These are phyloP conservation scores for Obelidium mucronatum DNA, from an alignment of 192 early-diverging fungal species.

Conservation along the genomic window DNA sequence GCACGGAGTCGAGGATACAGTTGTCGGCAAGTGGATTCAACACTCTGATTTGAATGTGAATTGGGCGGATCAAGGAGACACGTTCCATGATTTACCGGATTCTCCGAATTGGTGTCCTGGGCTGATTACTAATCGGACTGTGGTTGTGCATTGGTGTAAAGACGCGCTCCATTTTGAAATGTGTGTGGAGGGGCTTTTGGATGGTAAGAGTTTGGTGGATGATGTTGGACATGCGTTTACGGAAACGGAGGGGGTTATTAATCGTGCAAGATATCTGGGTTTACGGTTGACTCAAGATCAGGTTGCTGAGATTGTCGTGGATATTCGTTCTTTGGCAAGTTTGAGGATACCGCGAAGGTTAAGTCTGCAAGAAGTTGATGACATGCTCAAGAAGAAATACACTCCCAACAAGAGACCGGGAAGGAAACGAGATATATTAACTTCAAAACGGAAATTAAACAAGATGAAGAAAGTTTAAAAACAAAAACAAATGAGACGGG, in stretches of 20 bases:
- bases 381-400: too few relatives aligned
- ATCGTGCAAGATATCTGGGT: not conserved
- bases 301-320: too few relatives aligned
- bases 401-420: too few relatives aligned
- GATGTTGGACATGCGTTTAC: not conserved
- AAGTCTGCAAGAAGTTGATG: too few relatives aligned
- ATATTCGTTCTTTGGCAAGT: too few relatives aligned
- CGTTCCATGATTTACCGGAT: slow-evolving; percentile 9
- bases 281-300: not conserved
- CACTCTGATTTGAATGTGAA: not conserved
- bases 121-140: not conserved
- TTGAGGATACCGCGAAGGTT: too few relatives aligned
- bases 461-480: too few relatives aligned
- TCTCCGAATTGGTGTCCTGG: not conserved
- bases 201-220: not conserved
- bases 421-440: too few relatives aligned
- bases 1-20: not conserved
- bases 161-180: not conserved
- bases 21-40: not conserved
- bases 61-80: not conserved
- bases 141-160: slow-evolving; percentile 28
- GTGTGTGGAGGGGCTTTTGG: not conserved
- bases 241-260: not conserved
- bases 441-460: too few relatives aligned
- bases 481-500: too few relatives aligned